Conservation (phyloP, 495 filamentous ascomycete genomes). For the Bombardia bombarda region DNA sequence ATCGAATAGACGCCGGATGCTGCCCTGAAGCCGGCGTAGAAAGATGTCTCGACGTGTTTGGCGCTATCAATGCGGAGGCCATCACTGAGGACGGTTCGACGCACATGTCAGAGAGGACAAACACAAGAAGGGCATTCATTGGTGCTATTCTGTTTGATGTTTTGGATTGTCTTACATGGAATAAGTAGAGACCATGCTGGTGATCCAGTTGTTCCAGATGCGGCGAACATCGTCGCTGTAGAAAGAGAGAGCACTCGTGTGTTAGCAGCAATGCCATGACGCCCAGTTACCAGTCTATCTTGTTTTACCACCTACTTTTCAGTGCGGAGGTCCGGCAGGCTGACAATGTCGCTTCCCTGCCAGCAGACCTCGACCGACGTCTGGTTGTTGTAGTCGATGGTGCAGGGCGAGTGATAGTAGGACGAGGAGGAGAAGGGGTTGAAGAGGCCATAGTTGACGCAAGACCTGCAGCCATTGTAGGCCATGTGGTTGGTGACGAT, state of each 20-base stretch:
- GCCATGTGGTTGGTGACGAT: constrained; percentile 76
- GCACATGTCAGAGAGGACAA: too few species aligned
- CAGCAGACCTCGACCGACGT: constrained; percentile 44
- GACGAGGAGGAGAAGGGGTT: constrained; percentile 54
- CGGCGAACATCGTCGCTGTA: constrained; percentile 38
- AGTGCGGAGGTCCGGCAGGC: constrained; percentile 65
- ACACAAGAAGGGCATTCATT: too few species aligned
- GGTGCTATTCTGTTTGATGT: too few species aligned
- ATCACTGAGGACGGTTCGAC: too few species aligned
- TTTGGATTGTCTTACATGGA: constrained; percentile 38
- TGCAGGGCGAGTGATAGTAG: constrained; percentile 63
- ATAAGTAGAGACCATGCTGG: constrained; percentile 55
- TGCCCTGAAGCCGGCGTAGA: constrained; percentile 55
- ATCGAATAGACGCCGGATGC: constrained; percentile 65
- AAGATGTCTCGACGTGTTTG: constrained; percentile 61
- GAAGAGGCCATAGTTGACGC: constrained; percentile 54
- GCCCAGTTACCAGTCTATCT: not conserved
- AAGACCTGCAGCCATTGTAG: constrained; percentile 43
- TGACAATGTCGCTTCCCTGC: constrained; percentile 54
- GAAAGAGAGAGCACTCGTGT: not conserved
- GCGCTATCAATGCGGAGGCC: constrained; percentile 72
- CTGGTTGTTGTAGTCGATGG: constrained; percentile 57
- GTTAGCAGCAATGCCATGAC: constrained; percentile 1
- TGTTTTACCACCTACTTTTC: constrained; percentile 25
- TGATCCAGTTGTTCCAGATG: constrained; percentile 61